Base-by-base conservation (phyloP, 176 grass and related monocot species). In the Bonia amplexicaulis region DNA sequence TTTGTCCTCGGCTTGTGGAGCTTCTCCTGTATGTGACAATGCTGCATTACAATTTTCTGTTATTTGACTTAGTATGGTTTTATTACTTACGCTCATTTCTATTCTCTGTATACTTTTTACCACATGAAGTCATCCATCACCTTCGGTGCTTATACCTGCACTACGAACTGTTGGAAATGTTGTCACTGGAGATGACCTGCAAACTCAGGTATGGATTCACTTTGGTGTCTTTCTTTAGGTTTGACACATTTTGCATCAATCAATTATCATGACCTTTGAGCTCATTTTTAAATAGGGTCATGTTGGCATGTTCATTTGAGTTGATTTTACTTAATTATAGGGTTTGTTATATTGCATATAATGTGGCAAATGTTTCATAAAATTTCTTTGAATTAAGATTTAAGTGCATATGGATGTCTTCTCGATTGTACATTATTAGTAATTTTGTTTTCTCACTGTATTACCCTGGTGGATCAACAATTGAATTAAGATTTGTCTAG, bases 91-190 rank as follows among this genome's bases (percentile, higher is more conserved):
- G 2, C 20, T 81, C 12, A 64, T 77, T 81, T 67, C 19, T 76
- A 19, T 66, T 40, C 48, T 63, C 31, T 67, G 26, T 59, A 41
- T 69, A 25, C 35, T 79, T 48, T 35, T 80, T 52, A 49, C 47
- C n/a, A 68, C 68, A n/a, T 94, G 76, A 70, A 99, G 97, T 17
- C 97, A 99, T 84, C 93, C 97, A 86, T 96, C 97, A 71, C 97
- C 97, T 14, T 94, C 93, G 4, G 97, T 99, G 71, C 93, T 99
- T 80, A 94, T 99, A 83, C 97, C 97, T 40, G 97, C 97, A 44
- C 87, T 99, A 61, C 86, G 97, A 58, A 99, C 97, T 86, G 88
- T 99, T 66, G 97, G 97, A 69, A 99, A 99, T 77, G 96, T 99
- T 88, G 97, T 99, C 71, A 99, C 97, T 72, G 97, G 97, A 74